These are phyloP conservation scores for Sclerospora graminicola DNA, from an alignment of 352 stramenopile species.

Conservation along the genomic window DNA sequence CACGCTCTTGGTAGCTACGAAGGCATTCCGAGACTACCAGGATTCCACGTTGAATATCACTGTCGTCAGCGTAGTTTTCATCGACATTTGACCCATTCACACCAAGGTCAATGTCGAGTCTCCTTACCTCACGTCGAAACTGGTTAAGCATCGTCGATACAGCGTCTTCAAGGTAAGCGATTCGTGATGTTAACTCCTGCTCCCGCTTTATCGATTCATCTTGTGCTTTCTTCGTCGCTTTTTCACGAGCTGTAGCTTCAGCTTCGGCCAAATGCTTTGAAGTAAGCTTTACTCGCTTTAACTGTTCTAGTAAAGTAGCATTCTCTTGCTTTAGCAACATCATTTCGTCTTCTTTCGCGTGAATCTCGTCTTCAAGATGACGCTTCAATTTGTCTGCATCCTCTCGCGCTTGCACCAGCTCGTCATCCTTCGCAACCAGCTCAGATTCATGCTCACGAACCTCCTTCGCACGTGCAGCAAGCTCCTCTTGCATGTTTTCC, in stretches of 20 bases:
- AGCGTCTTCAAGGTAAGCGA: constrained; percentile 28
- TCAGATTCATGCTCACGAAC: constrained; percentile 22
- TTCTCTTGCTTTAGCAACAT: constrained; percentile 18
- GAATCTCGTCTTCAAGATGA: constrained; percentile 13
- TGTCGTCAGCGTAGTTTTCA: constrained; percentile 10
- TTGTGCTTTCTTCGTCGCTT: constrained; percentile 16
- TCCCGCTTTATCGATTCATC: constrained; percentile 23
- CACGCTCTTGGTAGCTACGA: constrained; percentile 35
- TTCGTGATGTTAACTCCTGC: constrained; percentile 21
- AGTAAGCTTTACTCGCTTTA: constrained; percentile 16
- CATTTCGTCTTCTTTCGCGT: constrained; percentile 21
- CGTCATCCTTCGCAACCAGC: constrained; percentile 19
- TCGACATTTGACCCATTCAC: constrained; percentile 2
- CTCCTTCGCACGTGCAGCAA: constrained; percentile 20
- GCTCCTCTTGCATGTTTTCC: constrained; percentile 25
- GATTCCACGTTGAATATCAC: constrained; percentile 18
- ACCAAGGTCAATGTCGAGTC: constrained; percentile 26
- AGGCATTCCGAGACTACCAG: constrained; percentile 26
- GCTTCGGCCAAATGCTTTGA: constrained; percentile 11
- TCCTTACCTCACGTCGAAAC: constrained; percentile 34
- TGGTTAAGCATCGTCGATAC: constrained; percentile 22
- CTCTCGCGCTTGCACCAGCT: constrained; percentile 11
- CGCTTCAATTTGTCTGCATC: constrained; percentile 13
- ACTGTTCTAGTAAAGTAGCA: constrained; percentile 15
- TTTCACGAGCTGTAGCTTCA: constrained; percentile 8